These are phyloP conservation scores for Neonectria coccinea DNA, from an alignment of 2,329 filamentous ascomycete genomes.

Conservation along the genomic window DNA sequence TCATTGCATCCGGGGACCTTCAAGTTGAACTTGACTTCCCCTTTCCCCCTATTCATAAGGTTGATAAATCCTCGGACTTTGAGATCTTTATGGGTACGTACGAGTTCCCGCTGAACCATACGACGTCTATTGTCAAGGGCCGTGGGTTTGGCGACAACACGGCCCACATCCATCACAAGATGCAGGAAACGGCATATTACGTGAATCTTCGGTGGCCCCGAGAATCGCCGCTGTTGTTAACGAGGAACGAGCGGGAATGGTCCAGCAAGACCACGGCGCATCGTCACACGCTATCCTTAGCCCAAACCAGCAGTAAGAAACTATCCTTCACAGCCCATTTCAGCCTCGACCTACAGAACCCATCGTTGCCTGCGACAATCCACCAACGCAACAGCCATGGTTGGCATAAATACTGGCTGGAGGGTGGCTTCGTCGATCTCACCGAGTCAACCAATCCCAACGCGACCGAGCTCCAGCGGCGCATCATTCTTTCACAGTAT, in stretches of 20 bases:
- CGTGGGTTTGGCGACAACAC: constrained; percentile 5
- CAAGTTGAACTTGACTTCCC: constrained; percentile 57
- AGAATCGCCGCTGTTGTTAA: constrained; percentile 28
- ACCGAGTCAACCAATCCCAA: constrained; percentile 50
- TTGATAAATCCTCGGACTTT: constrained; percentile 52
- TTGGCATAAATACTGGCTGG: constrained; percentile 54
- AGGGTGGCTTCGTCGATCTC: constrained; percentile 57
- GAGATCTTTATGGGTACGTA: constrained; percentile 56
- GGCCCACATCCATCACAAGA: constrained; percentile 52
- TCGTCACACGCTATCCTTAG: constrained; percentile 5
- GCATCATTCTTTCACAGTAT: constrained; percentile 59
- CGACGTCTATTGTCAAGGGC: constrained; percentile 10
- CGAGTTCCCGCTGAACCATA: constrained; percentile 55
- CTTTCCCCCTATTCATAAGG: constrained; percentile 54
- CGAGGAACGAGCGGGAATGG: too few relatives aligned
- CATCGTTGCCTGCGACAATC: too few relatives aligned
- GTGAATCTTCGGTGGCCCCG: constrained; percentile 52
- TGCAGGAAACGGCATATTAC: constrained; percentile 53
- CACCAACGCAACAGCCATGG: constrained; percentile 12
- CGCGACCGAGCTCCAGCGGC: constrained; percentile 57
- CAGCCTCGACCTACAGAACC: too few relatives aligned
- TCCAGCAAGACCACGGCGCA: constrained; percentile 34
- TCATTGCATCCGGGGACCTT: constrained; percentile 50
- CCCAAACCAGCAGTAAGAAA: too few relatives aligned
- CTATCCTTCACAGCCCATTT: constrained; percentile 12